Percentiles rank a stretch among this genome's conserved stretches.
These are phyloP conservation scores for Cladosporium oxysporum DNA, from an alignment of 2,329 filamentous ascomycete genomes.

Conservation along the genomic window DNA sequence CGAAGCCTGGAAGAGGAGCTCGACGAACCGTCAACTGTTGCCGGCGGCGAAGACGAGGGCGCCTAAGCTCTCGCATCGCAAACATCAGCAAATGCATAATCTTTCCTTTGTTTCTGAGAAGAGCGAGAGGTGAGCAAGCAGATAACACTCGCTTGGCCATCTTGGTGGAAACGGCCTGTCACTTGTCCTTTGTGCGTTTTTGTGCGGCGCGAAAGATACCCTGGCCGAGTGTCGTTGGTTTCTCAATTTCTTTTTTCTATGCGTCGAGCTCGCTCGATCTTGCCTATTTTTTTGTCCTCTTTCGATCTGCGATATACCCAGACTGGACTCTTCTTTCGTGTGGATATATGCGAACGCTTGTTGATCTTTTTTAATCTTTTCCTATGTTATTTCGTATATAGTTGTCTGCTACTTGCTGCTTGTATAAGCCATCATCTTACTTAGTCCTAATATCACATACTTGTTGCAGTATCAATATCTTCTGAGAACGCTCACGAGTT, in stretches of 20 bases:
- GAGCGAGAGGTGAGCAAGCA: not conserved
- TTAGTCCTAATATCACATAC: conserved; percentile 14
- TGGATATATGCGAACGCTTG: conserved; percentile 3
- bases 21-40: conserved; percentile 11
- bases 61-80: not conserved
- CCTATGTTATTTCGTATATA: conserved; percentile 18
- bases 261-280: not conserved
- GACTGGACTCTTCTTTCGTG: conserved; percentile 22
- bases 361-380: not conserved
- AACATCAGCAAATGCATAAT: not conserved
- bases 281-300: conserved; percentile 1
- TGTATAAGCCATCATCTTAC: not conserved
- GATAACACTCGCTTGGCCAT: not conserved
- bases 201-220: conserved; percentile 16
- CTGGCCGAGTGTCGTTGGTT: not conserved
- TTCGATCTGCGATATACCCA: conserved; percentile 25
- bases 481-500: too few species aligned
- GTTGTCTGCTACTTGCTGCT: not conserved
- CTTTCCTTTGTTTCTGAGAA: conserved; percentile 20
- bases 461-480: not conserved
- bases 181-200: conserved; percentile 13
- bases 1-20: conserved; percentile 33
- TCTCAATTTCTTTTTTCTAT: not conserved
- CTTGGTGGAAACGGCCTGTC: not conserved
- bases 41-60: conserved; percentile 20